phyloP scores from a whole-genome alignment of 768 basidiomycete genomes.

The Mycena vulgaris region DNA sequence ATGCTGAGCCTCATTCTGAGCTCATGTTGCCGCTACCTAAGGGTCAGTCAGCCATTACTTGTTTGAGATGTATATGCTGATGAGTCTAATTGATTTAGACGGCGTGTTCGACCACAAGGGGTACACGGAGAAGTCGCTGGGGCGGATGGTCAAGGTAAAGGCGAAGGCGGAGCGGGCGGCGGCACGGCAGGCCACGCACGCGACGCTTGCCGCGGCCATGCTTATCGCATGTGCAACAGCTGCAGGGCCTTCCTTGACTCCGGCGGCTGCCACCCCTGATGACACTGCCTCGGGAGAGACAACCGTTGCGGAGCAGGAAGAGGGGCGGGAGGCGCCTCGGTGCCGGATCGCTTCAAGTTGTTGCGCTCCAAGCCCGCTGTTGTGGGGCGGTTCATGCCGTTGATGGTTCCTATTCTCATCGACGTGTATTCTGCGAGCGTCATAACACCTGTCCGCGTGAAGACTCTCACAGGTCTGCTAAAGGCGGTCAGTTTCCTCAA shows the following conservation, averaged over 20 bases:
- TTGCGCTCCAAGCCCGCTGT: slow-evolving; percentile 82
- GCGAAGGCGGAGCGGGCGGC: slow-evolving; percentile 86
- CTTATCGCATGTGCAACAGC: slow-evolving; percentile 40
- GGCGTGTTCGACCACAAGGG: slow-evolving; percentile 95
- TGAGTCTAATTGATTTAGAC: slow-evolving; percentile 72
- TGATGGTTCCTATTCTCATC: slow-evolving; percentile 93
- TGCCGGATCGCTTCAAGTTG: slow-evolving; percentile 79
- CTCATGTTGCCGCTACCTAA: slow-evolving; percentile 94
- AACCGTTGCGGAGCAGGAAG: slow-evolving; percentile 60
- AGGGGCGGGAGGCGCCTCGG: slow-evolving; percentile 47
- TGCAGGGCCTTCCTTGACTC: slow-evolving; percentile 42
- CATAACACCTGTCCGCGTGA: slow-evolving; percentile 86
- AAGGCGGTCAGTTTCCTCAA: slow-evolving; percentile 95
- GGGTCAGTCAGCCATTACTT: slow-evolving; percentile 63
- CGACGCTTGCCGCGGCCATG: slow-evolving; percentile 43
- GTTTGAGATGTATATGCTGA: slow-evolving; percentile 17
- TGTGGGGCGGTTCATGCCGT: slow-evolving; percentile 87
- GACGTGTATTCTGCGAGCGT: slow-evolving; percentile 99
- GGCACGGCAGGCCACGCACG: slow-evolving; percentile 69
- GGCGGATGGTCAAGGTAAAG: slow-evolving; percentile 84
- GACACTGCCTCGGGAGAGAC: slow-evolving; percentile 39
- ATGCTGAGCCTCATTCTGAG: slow-evolving; percentile 91
- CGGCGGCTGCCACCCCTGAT: slow-evolving; percentile 41
- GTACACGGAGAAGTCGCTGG: slow-evolving; percentile 90
- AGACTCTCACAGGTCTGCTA: slow-evolving; percentile 88